Percentiles rank a stretch among this genome's conserved stretches.
Conservation (phyloP, 2,329 filamentous ascomycete genomes). For the Metarhizium sp. region DNA sequence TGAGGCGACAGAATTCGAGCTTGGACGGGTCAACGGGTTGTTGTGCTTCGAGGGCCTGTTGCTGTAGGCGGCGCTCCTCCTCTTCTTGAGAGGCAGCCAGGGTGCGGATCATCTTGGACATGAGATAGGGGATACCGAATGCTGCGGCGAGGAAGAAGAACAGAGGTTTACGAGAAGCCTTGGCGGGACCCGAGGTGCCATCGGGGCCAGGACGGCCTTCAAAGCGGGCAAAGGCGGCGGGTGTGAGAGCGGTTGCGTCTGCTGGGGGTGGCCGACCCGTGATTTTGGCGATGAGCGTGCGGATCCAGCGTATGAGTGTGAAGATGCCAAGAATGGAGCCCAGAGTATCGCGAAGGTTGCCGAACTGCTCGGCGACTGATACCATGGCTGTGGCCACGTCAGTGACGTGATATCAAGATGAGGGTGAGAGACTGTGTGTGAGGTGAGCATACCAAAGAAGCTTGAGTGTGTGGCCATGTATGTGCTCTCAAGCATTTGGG, state of each 20-base stretch:
- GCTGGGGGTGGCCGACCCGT: slow-evolving; percentile 86
- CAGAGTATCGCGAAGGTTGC: slow-evolving; percentile 83
- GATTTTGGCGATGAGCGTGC: slow-evolving; percentile 82
- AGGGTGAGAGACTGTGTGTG: no score
- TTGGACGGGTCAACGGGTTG: slow-evolving; percentile 72
- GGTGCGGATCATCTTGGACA: slow-evolving; percentile 88
- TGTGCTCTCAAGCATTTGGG: slow-evolving; percentile 98
- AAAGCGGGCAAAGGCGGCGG: slow-evolving; percentile 84
- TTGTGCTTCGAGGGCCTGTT: slow-evolving; percentile 40
- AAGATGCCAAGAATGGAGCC: slow-evolving; percentile 94
- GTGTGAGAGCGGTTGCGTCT: slow-evolving; percentile 77
- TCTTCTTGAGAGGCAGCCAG: slow-evolving; percentile 80
- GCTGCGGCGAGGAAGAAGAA: slow-evolving; percentile 92
- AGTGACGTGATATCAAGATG: neutral
- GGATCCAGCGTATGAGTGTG: slow-evolving; percentile 89
- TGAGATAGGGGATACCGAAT: slow-evolving; percentile 90
- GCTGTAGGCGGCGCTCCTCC: slow-evolving; percentile 52
- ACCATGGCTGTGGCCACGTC: slow-evolving; percentile 65
- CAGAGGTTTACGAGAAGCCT: slow-evolving; percentile 88
- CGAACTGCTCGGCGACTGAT: slow-evolving; percentile 93
- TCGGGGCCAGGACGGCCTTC: slow-evolving; percentile 57
- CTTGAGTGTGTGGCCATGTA: slow-evolving; percentile 99
- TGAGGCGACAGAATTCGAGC: slow-evolving; percentile 89
- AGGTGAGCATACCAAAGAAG: slow-evolving; percentile 70
- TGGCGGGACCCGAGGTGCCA: slow-evolving; percentile 55